Percentiles rank a stretch among this genome's conserved stretches.
Evolutionary conservation across 306 rosid genomes (phyloP).

Genomic region (Vigna nakashimae): DNA sequence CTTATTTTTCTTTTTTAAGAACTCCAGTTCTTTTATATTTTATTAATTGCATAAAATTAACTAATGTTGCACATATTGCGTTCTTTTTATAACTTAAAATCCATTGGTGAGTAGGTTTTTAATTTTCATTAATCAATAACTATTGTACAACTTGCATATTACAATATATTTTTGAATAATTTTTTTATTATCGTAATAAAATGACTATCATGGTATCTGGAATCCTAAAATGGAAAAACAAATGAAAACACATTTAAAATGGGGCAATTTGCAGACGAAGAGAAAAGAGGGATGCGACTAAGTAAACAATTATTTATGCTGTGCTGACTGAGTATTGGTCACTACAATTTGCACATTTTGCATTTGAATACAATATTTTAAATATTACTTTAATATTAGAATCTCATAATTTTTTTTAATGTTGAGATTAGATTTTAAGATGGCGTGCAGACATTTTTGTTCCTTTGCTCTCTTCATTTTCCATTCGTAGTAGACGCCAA

Average conservation of each 20-base stretch:
- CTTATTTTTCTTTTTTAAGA: background rate
- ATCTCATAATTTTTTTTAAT: slow-evolving; percentile 20
- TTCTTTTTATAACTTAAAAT: background rate
- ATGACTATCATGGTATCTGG: background rate
- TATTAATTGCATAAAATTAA: background rate
- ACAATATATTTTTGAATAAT: background rate
- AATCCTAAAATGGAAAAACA: background rate
- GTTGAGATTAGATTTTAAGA: slow-evolving; percentile 46
- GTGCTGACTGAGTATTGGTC: slow-evolving; percentile 6
- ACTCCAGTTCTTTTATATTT: background rate
- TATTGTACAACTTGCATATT: background rate
- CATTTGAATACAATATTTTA: slow-evolving; percentile 16
- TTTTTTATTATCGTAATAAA: background rate
- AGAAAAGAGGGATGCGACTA: background rate
- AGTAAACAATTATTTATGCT: background rate
- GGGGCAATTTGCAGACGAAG: background rate
- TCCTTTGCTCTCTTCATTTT: slow-evolving; percentile 43
- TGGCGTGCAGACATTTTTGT: slow-evolving; percentile 54
- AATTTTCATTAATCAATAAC: background rate
- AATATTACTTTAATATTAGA: slow-evolving; percentile 23
- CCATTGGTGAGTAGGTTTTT: background rate
- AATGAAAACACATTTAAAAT: slow-evolving; percentile 13
- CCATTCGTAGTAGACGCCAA: slow-evolving; percentile 53
- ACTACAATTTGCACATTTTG: slow-evolving; percentile 19
- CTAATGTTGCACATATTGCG: background rate